These are phyloP conservation scores for Elsinoe perseae DNA, from an alignment of 2,329 filamentous ascomycete species.

Conservation along the genomic window DNA sequence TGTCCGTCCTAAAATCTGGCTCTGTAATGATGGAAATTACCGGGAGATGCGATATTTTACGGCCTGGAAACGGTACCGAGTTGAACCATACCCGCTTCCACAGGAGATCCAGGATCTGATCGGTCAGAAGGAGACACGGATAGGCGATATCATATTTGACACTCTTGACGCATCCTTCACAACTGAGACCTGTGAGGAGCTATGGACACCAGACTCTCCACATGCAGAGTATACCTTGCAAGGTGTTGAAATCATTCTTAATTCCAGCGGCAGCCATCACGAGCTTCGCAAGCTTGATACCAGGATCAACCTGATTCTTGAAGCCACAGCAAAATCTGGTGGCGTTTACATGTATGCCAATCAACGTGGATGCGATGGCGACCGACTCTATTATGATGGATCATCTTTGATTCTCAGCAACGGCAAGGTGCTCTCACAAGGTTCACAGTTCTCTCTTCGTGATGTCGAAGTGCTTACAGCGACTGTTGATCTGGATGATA, in stretches of 20 bases:
- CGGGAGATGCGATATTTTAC: constrained; percentile 49
- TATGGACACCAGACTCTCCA: constrained; percentile 54
- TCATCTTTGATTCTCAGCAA: constrained; percentile 57
- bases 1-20: constrained; percentile 63
- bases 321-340: constrained; percentile 56
- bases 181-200: constrained; percentile 60
- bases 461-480: constrained; percentile 50
- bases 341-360: constrained; percentile 59
- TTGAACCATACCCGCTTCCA: constrained; percentile 60
- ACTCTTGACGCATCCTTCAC: constrained; percentile 57
- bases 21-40: constrained; percentile 62
- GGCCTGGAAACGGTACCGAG: constrained; percentile 52
- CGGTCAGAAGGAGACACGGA: constrained; percentile 50
- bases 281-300: constrained; percentile 59
- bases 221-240: constrained; percentile 56
- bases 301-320: constrained; percentile 54
- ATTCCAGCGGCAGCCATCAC: constrained; percentile 61
- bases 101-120: constrained; percentile 50
- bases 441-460: constrained; percentile 56
- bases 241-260: constrained; percentile 55
- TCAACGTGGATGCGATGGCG: constrained; percentile 50
- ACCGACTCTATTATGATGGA: constrained; percentile 55
- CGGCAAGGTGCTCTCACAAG: constrained; percentile 57
- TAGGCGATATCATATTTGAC: constrained; percentile 60
- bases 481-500: constrained; percentile 58